These are phyloP conservation scores for Glomus cerebriforme DNA, from an alignment of 192 early-diverging fungal genomes.

Conservation along the genomic window DNA sequence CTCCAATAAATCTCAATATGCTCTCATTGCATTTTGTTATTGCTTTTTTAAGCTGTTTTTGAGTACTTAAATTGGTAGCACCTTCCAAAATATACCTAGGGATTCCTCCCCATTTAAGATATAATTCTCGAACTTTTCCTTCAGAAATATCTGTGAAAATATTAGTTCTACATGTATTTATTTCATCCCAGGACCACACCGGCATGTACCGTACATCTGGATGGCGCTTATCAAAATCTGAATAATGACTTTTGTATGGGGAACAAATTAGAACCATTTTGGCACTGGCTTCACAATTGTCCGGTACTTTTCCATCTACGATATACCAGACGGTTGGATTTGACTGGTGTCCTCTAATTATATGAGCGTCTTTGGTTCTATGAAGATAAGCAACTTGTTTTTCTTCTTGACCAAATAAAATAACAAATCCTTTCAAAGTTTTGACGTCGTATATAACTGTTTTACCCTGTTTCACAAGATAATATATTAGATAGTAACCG, in stretches of 20 bases:
- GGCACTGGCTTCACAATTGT: background rate
- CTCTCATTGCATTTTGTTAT: background rate
- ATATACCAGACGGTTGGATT: background rate
- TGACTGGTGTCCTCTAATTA: background rate
- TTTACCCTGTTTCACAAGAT: background rate
- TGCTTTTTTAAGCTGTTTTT: background rate
- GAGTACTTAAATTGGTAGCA: background rate
- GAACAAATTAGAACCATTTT: slow-evolving; percentile 8
- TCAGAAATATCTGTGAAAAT: background rate
- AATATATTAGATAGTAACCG: background rate
- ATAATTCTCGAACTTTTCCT: background rate
- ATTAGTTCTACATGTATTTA: background rate
- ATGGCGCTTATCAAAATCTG: background rate
- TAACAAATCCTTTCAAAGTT: too few relatives aligned
- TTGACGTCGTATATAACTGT: background rate
- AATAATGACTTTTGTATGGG: background rate
- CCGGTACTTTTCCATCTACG: background rate
- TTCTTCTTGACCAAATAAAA: background rate
- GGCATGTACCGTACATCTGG: background rate
- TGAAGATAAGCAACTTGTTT: too few relatives aligned
- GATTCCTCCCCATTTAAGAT: slow-evolving; percentile 6
- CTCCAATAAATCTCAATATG: background rate
- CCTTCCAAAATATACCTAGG: background rate
- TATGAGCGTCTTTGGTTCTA: too few relatives aligned
- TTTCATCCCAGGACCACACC: background rate